Conservation (phyloP, 306 rosid species). For the Herpetospermum pedunculosum region DNA sequence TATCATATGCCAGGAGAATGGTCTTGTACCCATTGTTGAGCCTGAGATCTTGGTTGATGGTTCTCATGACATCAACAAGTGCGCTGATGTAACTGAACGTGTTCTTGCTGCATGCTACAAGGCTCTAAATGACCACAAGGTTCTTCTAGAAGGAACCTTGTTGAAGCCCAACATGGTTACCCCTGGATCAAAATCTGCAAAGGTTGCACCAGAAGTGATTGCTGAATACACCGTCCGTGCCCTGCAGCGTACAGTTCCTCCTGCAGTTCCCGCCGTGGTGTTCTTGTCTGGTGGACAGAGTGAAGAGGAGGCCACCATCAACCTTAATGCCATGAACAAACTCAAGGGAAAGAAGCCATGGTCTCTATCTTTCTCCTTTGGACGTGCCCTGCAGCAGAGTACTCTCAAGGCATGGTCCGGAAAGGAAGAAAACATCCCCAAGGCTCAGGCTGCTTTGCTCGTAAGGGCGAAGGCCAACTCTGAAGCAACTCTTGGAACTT, state of each 20-base stretch:
- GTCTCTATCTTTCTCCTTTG: conserved; percentile 67
- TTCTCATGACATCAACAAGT: conserved; percentile 44
- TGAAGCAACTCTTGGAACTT: conserved; percentile 61
- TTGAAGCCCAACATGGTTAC: conserved; percentile 89
- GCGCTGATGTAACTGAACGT: conserved; percentile 60
- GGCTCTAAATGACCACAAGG: conserved; percentile 67
- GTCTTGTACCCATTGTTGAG: conserved; percentile 72
- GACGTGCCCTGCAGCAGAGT: conserved; percentile 72
- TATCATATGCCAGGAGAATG: conserved; percentile 64
- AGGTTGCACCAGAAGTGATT: conserved; percentile 48
- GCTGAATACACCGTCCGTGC: conserved; percentile 54
- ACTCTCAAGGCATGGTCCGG: conserved; percentile 74
- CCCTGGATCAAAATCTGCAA: conserved; percentile 55
- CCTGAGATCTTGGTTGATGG: conserved; percentile 81
- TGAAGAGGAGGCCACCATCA: conserved; percentile 68
- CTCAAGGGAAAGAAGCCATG: conserved; percentile 67
- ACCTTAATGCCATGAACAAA: conserved; percentile 69
- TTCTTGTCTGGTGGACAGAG: conserved; percentile 85
- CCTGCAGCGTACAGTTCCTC: conserved; percentile 52
- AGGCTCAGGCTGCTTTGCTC: conserved; percentile 53
- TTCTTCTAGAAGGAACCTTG: conserved; percentile 62
- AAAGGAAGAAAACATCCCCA: conserved; percentile 38
- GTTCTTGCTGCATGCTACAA: conserved; percentile 88
- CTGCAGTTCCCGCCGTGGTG: conserved; percentile 58
- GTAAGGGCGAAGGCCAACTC: conserved; percentile 62